Base-by-base conservation (phyloP, 805 yeast genomes). In the Cyberlindnera lachancei region DNA sequence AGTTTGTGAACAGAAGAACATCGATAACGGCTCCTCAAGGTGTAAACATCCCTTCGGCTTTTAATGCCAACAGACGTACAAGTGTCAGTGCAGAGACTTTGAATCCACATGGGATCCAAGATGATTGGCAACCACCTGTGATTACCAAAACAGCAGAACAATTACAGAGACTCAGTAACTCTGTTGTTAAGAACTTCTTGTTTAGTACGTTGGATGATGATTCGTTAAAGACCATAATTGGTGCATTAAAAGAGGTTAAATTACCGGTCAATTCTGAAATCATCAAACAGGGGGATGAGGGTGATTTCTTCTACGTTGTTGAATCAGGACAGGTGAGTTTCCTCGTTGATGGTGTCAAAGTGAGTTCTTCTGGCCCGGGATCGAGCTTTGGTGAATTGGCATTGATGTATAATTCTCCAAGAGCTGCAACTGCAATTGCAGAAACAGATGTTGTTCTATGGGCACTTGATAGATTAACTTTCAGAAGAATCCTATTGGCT, bases 321-420 rank as follows among this genome's bases (percentile, higher is more conserved):
- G 96, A 88, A 59, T 58, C 64, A 6, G 98, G 98, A 35, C 59
- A 68, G 2, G 96, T 92, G 35, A 90, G 85, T 41, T 88, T 77
- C 50, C 70, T 68, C 46, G 88, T 82, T 20, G 74, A 85, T 54
- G 60, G 55, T 15, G 55, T 69, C 27, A 71, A 75, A 49, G 90
- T 87, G 23, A 79, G 73, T 52, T 65, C 81, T 2, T 70, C 84
- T n/a, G 80, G 84, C 8, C 76, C 85, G 24, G 96, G 97, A 6
- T 75, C 94, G 5, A 79, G 90, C 27, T 92, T 92, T 59, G 98
- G 98, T 53, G 98, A 92, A 59, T 70, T 92, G 51, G 98, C 98
- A 4, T 70, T 92, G 48, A 87, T 92, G 95, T 90, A 92, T 64
- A 90, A 92, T 58, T 78, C 96, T 14, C 96, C 96, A 40, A 78